Evolutionary conservation across 441 rosid species (phyloP), one percentile per base, ranked within the genome.

Genomic region (Erodium moschatum): DNA sequence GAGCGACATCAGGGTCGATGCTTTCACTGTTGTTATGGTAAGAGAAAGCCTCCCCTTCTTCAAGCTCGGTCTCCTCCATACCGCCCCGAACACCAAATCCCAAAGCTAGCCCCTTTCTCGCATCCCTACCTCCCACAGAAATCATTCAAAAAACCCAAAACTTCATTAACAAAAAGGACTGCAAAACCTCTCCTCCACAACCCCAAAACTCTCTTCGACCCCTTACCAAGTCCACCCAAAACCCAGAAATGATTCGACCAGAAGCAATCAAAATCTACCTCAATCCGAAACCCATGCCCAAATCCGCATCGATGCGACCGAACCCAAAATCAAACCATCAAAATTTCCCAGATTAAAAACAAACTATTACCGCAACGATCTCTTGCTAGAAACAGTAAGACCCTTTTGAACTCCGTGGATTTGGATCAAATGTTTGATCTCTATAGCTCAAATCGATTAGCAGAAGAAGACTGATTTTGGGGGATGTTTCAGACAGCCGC

Each of bases 21-120:
- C 62, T 73, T 61, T 75, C 81, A 74, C 70, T 78, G 66, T 70
- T 74, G 64, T 71, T 67, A 50, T 84, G 83, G 79, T 85, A 87
- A 33, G 92, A 90, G 83, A 87, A 92, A 75, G 98, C 97, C 75
- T 92, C 98, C 65, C 98, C 98, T 85, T 92, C 98, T 84, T 92
- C 98, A 76, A 90, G 93, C 81, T 92, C 98, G 69, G 85, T 81
- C 72, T 92, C 98, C 66, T 86, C 94, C 97, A 88, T 88, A 46
- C 67, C 82, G 75, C 80, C 73, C 67, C 69, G 77, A 67, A 72
- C 76, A 46, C 52, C n/a, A 13, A 46, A 46, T 40, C 76, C 80
- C 52, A 46, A 46, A 46, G n/a, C 92, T 82, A 89, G 78, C 78
- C 73, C 87, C 77, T 54, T 16, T 16, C 62, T 54, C 62, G 62